These are phyloP conservation scores for Adansonia madagascariensis DNA, from an alignment of 441 rosid species.

Conservation along the genomic window DNA sequence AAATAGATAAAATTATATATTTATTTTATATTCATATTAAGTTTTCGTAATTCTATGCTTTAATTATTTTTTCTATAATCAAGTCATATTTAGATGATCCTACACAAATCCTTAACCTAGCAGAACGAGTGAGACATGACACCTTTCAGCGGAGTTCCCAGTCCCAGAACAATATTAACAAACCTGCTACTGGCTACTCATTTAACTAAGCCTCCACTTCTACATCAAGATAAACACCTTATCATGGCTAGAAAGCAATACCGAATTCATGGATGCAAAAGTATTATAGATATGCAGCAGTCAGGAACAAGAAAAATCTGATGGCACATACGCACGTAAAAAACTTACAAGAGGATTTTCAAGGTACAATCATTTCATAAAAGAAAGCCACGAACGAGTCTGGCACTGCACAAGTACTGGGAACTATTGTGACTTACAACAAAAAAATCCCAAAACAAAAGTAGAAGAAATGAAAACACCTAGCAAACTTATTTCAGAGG, in stretches of 20 bases:
- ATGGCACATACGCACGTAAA: background rate
- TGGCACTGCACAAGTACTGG: background rate
- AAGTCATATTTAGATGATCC: too few species aligned
- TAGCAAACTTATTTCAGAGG: slow-evolving; percentile 12
- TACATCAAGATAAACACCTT: background rate
- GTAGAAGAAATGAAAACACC: background rate
- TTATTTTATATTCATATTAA: too few species aligned
- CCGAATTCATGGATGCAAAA: background rate
- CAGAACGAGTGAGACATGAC: too few species aligned
- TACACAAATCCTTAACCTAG: too few species aligned
- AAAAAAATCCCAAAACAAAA: slow-evolving; percentile 14
- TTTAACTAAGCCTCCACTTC: background rate
- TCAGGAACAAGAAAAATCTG: background rate
- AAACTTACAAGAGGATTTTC: background rate
- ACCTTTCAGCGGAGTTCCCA: too few species aligned
- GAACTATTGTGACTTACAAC: slow-evolving; percentile 18
- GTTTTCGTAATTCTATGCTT: too few species aligned
- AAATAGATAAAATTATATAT: too few species aligned
- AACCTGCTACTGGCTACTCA: background rate
- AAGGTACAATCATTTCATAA: background rate
- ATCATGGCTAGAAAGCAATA: background rate
- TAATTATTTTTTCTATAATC: too few species aligned
- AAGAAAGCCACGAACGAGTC: background rate
- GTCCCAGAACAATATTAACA: too few species aligned
- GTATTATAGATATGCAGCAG: background rate